A percentile compares a stretch with the other conserved stretches of the same genome.
phyloP scores from a whole-genome alignment of 176 grass and related monocot species.

The Oryza coarctata region DNA sequence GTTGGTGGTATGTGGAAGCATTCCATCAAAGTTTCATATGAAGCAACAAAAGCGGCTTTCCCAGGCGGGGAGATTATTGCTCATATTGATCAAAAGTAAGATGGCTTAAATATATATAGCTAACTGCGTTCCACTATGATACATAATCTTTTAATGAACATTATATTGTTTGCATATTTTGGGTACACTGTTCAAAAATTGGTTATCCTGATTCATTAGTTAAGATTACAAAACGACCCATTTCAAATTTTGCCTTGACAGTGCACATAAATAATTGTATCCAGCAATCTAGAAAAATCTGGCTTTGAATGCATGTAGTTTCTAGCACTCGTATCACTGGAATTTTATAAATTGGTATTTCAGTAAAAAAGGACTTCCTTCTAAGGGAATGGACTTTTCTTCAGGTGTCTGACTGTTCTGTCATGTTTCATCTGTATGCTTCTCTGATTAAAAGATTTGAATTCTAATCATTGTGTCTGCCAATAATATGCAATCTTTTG shows the following conservation, averaged over 20 bases:
- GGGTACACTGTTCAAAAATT: background rate
- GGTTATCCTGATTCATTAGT: background rate
- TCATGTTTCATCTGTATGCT: background rate
- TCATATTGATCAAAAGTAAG: constrained; percentile 68
- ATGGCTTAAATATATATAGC: background rate
- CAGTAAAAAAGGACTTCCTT: background rate
- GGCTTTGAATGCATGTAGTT: background rate
- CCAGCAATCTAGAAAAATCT: background rate
- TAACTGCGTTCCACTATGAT: background rate
- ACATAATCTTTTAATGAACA: background rate
- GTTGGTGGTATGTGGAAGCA: constrained; percentile 62
- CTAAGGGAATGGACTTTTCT: too few species aligned
- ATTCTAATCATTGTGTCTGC: background rate
- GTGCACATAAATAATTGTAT: background rate
- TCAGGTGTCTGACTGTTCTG: background rate
- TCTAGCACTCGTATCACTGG: background rate
- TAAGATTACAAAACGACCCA: background rate
- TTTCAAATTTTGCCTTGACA: background rate
- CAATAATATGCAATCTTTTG: background rate
- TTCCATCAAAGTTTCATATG: constrained; percentile 57
- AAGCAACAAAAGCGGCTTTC: constrained; percentile 54
- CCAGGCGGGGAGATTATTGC: constrained; percentile 57
- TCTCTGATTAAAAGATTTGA: background rate
- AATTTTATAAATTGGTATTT: background rate
- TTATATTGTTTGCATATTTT: background rate